Conservation (phyloP, 2,329 filamentous ascomycete species). For the Fusarium falciforme region DNA sequence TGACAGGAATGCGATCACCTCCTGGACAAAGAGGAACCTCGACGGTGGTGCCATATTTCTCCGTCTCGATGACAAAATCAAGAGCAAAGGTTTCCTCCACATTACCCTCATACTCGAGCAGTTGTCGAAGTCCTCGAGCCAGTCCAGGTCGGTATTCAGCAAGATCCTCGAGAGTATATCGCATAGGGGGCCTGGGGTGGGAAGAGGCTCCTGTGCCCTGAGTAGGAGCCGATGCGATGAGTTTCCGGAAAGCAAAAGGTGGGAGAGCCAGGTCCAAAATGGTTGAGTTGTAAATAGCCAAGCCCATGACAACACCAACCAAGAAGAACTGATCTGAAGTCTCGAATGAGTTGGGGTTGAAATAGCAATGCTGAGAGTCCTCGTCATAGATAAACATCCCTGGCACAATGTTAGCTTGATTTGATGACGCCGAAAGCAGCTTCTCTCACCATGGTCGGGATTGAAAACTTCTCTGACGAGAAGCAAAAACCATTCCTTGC, state of each 20-base stretch:
- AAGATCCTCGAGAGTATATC: conserved; percentile 82
- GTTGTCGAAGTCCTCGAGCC: conserved; percentile 78
- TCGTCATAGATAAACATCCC: conserved; percentile 95
- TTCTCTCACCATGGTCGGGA: conserved; percentile 80
- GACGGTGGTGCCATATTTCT: conserved; percentile 78
- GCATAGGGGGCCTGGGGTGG: conserved; percentile 71
- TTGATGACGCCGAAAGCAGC: neutral
- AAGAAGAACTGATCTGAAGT: conserved; percentile 93
- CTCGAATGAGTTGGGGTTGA: conserved; percentile 90
- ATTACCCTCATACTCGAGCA: conserved; percentile 86
- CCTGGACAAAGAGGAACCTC: conserved; percentile 78
- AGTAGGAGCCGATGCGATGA: conserved; percentile 80
- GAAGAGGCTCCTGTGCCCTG: conserved; percentile 65
- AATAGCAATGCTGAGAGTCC: conserved; percentile 91
- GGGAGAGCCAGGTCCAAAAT: conserved; percentile 90
- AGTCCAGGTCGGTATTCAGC: conserved; percentile 83
- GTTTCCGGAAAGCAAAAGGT: conserved; percentile 89
- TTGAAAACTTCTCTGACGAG: conserved; percentile 92
- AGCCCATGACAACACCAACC: conserved; percentile 85
- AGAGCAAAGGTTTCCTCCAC: conserved; percentile 84
- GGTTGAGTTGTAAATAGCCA: conserved; percentile 95
- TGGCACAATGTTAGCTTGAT: conserved; percentile 49
- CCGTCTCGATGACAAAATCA: conserved; percentile 82
- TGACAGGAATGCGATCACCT: conserved; percentile 81
- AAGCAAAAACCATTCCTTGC: conserved; percentile 95